These are phyloP conservation scores for Ocimum tenuiflorum DNA, from an alignment of 257 asterid species.

Conservation along the genomic window DNA sequence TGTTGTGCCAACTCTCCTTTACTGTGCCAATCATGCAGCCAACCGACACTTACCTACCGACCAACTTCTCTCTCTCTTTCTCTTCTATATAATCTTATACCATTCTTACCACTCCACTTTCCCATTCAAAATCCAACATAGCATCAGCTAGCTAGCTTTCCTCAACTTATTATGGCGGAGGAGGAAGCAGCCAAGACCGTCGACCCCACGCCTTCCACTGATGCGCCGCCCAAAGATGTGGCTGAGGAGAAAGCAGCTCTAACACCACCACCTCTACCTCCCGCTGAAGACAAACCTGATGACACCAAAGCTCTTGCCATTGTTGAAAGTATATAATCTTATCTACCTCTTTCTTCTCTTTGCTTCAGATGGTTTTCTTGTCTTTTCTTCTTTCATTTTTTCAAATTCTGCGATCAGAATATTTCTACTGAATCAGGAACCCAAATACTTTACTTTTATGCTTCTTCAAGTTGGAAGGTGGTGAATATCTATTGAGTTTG, in stretches of 20 bases:
- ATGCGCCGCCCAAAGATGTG: constrained; percentile 46
- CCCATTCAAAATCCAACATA: not conserved
- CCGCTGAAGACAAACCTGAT: constrained; percentile 47
- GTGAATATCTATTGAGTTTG: not conserved
- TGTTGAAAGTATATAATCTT: constrained; percentile 44
- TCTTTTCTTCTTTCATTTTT: no score
- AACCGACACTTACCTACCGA: constrained; percentile 40
- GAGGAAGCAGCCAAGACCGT: constrained; percentile 43
- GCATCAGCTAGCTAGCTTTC: constrained; percentile 16
- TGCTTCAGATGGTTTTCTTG: not conserved
- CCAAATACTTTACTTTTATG: not conserved
- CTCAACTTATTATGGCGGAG: constrained; percentile 49
- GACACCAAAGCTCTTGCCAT: constrained; percentile 67
- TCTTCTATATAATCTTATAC: constrained; percentile 9
- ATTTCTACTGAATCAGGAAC: not conserved
- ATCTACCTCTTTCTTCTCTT: not conserved
- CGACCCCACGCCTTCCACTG: constrained; percentile 29
- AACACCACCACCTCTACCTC: constrained; percentile 33
- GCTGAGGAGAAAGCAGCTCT: constrained; percentile 70
- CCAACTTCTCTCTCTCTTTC: constrained; percentile 22
- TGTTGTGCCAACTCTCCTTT: constrained; percentile 18
- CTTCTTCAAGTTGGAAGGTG: not conserved
- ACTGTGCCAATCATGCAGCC: constrained; percentile 22
- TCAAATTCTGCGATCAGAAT: not conserved
- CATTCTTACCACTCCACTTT: not conserved